These are phyloP conservation scores for Globisporangium sylvaticum DNA, from an alignment of 352 stramenopile genomes.

Conservation along the genomic window DNA sequence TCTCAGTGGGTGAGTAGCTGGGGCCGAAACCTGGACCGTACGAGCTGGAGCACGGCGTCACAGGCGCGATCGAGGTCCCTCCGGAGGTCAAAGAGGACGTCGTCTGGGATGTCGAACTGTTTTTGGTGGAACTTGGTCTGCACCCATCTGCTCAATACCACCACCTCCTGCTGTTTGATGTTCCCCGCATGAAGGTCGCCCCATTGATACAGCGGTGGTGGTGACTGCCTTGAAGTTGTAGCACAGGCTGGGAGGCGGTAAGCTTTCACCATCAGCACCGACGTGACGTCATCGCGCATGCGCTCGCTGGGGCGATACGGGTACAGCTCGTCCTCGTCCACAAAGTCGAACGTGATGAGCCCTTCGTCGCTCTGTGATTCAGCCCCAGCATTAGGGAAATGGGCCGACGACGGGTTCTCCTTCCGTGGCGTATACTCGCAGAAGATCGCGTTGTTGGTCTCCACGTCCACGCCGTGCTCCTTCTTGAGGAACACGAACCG, in stretches of 20 bases:
- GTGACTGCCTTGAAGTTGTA: too few species aligned
- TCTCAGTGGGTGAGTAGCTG: too few species aligned
- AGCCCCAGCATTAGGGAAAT: not conserved
- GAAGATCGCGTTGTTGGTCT: slow-evolving; percentile 13
- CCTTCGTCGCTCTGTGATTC: slow-evolving; percentile 1
- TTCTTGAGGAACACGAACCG: slow-evolving; percentile 3
- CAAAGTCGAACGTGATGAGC: slow-evolving; percentile 8
- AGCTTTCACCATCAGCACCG: not conserved
- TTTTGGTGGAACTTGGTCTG: slow-evolving; percentile 19
- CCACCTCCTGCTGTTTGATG: not conserved
- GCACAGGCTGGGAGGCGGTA: not conserved
- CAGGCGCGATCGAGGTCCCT: not conserved
- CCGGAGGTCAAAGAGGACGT: not conserved
- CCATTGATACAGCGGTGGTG: not conserved
- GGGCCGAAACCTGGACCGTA: not conserved
- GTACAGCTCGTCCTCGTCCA: slow-evolving; percentile 10
- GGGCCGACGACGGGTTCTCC: too few species aligned
- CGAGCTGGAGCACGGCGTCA: not conserved
- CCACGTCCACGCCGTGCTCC: not conserved
- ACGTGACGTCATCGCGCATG: slow-evolving; percentile 4
- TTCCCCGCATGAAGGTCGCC: too few species aligned
- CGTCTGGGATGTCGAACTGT: not conserved
- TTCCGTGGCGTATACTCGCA: slow-evolving; percentile 3
- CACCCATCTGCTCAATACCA: slow-evolving; percentile 37
- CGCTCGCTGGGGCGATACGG: slow-evolving; percentile 10